These are phyloP conservation scores for Lepidium didymum DNA, from an alignment of 345 rosid species.

Conservation along the genomic window DNA sequence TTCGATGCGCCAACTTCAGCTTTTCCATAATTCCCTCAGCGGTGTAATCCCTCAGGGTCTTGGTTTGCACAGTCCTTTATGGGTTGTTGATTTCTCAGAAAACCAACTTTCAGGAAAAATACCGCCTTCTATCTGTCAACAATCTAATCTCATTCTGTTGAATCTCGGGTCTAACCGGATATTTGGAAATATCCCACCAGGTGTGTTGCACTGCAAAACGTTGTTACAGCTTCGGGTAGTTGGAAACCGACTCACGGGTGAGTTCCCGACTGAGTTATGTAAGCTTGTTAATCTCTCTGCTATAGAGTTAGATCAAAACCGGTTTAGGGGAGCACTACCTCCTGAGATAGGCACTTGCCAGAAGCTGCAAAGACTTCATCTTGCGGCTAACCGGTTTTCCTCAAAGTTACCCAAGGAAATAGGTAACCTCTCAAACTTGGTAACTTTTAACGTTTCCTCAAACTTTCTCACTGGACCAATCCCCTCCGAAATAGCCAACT, in stretches of 20 bases:
- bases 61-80: conserved; percentile 64
- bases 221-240: conserved; percentile 64
- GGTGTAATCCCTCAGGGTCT: conserved; percentile 70
- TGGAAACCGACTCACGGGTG: conserved; percentile 61
- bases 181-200: conserved; percentile 58
- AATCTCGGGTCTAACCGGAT: conserved; percentile 68
- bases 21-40: conserved; percentile 59
- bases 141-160: conserved; percentile 48
- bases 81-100: conserved; percentile 85
- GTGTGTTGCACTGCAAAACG: conserved; percentile 49
- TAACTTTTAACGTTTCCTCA: conserved; percentile 72
- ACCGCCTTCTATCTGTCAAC: conserved; percentile 63
- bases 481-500: conserved; percentile 62
- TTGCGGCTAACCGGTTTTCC: conserved; percentile 60
- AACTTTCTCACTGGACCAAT: conserved; percentile 60
- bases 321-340: conserved; percentile 68
- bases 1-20: conserved; percentile 70
- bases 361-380: conserved; percentile 68
- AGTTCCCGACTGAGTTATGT: conserved; percentile 77
- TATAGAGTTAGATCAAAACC: conserved; percentile 71
- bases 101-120: conserved; percentile 67
- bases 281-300: conserved; percentile 64
- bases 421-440: conserved; percentile 67
- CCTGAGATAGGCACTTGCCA: conserved; percentile 58
- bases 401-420: conserved; percentile 64